These are phyloP conservation scores for Phaeosphaeriaceae sp. DNA, from an alignment of 2,329 filamentous ascomycete genomes.

Conservation along the genomic window DNA sequence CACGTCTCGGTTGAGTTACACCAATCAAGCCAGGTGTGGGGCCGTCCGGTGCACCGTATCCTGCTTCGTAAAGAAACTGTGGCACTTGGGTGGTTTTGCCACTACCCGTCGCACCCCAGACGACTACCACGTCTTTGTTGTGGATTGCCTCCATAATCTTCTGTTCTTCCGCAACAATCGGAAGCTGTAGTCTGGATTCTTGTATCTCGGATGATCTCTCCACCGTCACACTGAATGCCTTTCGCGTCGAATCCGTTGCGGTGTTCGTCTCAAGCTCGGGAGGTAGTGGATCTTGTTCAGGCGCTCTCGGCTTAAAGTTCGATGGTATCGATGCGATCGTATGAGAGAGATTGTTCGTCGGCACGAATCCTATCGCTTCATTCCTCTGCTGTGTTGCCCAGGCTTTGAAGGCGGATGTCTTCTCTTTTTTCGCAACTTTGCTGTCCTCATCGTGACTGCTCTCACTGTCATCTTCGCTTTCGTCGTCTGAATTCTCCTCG, in stretches of 20 bases:
- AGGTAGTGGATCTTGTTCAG: constrained; percentile 75
- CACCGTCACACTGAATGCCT: constrained; percentile 78
- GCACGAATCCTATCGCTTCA: constrained; percentile 75
- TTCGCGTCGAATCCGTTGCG: constrained; percentile 65
- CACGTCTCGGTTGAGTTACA: constrained; percentile 91
- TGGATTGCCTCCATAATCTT: constrained; percentile 98
- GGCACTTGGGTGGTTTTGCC: constrained; percentile 98
- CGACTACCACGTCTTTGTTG: constrained; percentile 85
- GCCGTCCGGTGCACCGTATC: constrained; percentile 80
- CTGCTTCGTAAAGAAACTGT: constrained; percentile 93
- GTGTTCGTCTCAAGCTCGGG: constrained; percentile 68
- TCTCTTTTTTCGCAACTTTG: constrained; percentile 51
- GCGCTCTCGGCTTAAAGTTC: constrained; percentile 70
- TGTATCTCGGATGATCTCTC: constrained; percentile 76
- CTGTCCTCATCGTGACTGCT: constrained; percentile 43
- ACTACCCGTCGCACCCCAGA: constrained; percentile 94
- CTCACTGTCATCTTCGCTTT: constrained; percentile 41
- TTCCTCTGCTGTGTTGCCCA: constrained; percentile 92
- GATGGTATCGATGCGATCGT: constrained; percentile 57
- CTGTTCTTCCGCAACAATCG: constrained; percentile 94
- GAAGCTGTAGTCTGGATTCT: constrained; percentile 77
- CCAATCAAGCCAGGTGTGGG: constrained; percentile 92
- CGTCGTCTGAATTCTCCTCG: constrained; percentile 44
- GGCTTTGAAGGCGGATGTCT: constrained; percentile 81
- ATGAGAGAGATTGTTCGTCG: constrained; percentile 50